Conservation (phyloP, 1,284 basidiomycete genomes). For the Tremellales sp. region DNA sequence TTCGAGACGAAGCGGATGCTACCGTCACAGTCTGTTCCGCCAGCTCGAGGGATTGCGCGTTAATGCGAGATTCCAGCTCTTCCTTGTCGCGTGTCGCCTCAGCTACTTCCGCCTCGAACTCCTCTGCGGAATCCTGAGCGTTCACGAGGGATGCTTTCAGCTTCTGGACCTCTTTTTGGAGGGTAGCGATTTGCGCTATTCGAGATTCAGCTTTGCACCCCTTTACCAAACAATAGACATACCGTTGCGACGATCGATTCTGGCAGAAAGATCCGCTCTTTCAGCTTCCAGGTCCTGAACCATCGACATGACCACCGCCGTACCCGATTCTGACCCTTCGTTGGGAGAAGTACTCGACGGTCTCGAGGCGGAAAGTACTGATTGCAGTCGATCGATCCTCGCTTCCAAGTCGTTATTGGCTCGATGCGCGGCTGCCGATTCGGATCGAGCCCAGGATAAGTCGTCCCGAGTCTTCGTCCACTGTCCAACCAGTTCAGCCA, state of each 20-base stretch:
- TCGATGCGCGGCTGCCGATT: neutral
- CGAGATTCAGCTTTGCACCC: conserved; percentile 5
- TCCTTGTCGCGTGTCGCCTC: neutral
- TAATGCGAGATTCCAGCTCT: no score
- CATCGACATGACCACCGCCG: neutral
- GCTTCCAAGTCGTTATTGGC: conserved; percentile 1
- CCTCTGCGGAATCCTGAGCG: conserved; percentile 1
- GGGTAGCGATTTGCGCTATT: neutral
- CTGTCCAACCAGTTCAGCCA: neutral
- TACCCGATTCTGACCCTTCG: neutral
- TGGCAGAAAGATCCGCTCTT: neutral
- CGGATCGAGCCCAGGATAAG: neutral
- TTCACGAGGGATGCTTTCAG: no score
- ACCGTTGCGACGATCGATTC: conserved; percentile 6
- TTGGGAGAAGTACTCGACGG: neutral
- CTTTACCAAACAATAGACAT: neutral
- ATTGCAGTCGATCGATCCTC: neutral
- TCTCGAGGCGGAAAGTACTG: neutral
- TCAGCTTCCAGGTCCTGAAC: conserved; percentile 3
- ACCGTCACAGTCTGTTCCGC: no score
- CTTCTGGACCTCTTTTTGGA: conserved; percentile 9
- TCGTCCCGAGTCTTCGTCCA: neutral
- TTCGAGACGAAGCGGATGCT: no score
- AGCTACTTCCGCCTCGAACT: neutral
- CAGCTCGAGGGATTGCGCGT: no score